Base-by-base conservation (phyloP, 1,139 yeast genomes). In the Blastobotrys malaysiensis region DNA sequence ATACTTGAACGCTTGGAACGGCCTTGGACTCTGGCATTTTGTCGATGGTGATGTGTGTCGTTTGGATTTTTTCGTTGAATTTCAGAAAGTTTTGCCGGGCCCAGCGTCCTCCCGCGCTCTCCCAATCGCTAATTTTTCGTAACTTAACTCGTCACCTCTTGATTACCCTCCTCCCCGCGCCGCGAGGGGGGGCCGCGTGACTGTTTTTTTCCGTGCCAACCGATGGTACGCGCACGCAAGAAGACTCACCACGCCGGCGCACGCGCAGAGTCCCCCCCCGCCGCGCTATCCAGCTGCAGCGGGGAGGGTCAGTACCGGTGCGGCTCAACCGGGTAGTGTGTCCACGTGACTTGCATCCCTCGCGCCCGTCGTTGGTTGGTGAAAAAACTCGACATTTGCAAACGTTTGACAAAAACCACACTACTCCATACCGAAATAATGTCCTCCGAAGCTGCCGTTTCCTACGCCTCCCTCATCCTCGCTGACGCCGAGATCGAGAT, bases 401-500 rank as follows among this genome's bases (percentile, higher is more conserved):
- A 20, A 43, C 31, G 31, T 26, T 26, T 18, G 24, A 46, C 43
- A 13, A 51, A 24, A 31, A 22, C 27, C 44, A 13, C 19, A 27
- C 4, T 13, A 24, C 19, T 22, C 13, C 43, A 43, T 19, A 43
- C n/a, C 51, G 43, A 43, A 48, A 56, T 31, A 52, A 60, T 52
- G 57, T 57, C 31, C 31, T 26, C 72, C 54, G 74, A 72, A 63
- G 69, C 73, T 62, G 70, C 72, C 61, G 73, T 71, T 59, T 71
- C 71, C 60, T 62, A 68, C 73, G 97, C 98, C 77, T 95, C 99
- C 76, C 87, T 91, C 79, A 90, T 91, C 82, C 83, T 91, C 79
- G 97, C 97, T 69, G 98, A 91, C 78, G 88, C 97, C 71, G 97
- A 90, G 73, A 81, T 89, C 74, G 97, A 89, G 78, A 83, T 91